phyloP scores from a whole-genome alignment of 192 early-diverging fungal species.

The Jimgerdemannia lactiflua region DNA sequence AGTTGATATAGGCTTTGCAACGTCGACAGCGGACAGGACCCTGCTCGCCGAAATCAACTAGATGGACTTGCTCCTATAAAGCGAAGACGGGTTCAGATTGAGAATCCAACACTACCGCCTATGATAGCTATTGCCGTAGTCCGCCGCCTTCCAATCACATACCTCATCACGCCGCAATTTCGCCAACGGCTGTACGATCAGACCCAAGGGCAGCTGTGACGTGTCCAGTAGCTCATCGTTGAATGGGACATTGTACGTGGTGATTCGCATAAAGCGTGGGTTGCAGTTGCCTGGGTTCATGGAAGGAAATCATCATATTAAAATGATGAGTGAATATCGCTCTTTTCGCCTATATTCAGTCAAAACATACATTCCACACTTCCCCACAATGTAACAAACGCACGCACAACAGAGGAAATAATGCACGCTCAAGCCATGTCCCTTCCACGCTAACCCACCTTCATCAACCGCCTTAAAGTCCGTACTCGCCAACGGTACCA shows the following conservation, averaged over 20 bases:
- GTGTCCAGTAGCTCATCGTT: slow-evolving; percentile 76
- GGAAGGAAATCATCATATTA: neutral
- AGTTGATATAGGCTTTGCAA: slow-evolving; percentile 95
- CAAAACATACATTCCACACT: neutral
- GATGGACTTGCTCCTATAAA: slow-evolving; percentile 56
- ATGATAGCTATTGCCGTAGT: neutral
- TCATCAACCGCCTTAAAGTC: slow-evolving; percentile 84
- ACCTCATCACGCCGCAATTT: slow-evolving; percentile 70
- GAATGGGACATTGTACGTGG: slow-evolving; percentile 82
- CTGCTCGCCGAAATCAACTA: slow-evolving; percentile 80
- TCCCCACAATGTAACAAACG: neutral
- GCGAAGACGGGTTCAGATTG: neutral
- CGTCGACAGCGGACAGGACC: slow-evolving; percentile 89
- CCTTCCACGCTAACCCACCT: slow-evolving; percentile 42
- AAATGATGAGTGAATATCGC: neutral
- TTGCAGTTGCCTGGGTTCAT: slow-evolving; percentile 66
- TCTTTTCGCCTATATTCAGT: neutral
- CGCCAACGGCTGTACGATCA: slow-evolving; percentile 92
- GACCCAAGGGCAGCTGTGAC: slow-evolving; percentile 81
- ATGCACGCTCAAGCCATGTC: neutral
- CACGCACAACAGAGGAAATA: neutral
- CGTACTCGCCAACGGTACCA: slow-evolving; percentile 79
- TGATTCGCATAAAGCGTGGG: slow-evolving; percentile 89
- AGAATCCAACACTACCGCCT: slow-evolving; percentile 7
- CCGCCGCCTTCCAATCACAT: slow-evolving; percentile 11